Conservation (phyloP, 2,329 filamentous ascomycete genomes). For the Phialophora tarda region DNA sequence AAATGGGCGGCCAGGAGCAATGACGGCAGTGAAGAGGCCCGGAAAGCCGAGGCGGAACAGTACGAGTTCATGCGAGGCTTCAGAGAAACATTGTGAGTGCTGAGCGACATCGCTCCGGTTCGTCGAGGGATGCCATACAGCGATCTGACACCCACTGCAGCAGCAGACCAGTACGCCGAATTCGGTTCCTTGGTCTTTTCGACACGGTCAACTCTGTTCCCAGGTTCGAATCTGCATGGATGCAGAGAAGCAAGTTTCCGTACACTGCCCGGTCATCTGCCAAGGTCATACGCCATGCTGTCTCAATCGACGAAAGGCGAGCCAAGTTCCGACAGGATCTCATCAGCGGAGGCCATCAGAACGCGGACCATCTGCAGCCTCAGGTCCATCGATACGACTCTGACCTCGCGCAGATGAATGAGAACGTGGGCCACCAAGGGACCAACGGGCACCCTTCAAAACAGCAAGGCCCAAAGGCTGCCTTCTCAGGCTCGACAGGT, state of each 20-base stretch:
- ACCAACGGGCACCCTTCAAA: neutral
- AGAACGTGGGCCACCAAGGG: constrained; percentile 15
- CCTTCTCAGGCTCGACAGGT: neutral
- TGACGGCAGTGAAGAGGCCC: constrained; percentile 48
- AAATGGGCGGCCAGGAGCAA: constrained; percentile 64
- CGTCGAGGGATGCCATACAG: neutral
- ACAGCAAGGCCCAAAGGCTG: constrained; percentile 6
- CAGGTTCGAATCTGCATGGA: constrained; percentile 71
- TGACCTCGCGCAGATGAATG: constrained; percentile 21
- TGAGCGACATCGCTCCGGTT: neutral
- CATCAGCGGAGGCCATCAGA: constrained; percentile 51
- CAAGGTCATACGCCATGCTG: constrained; percentile 62
- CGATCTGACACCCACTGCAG: constrained; percentile 14
- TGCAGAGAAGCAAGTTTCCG: constrained; percentile 78
- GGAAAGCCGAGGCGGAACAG: constrained; percentile 63
- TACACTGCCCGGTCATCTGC: constrained; percentile 61
- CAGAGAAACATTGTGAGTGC: constrained; percentile 71
- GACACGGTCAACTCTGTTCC: constrained; percentile 83
- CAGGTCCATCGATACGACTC: constrained; percentile 28
- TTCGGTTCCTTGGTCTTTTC: constrained; percentile 78
- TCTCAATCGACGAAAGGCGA: constrained; percentile 63
- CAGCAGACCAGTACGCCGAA: constrained; percentile 70
- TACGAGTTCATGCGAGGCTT: constrained; percentile 79
- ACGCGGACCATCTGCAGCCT: constrained; percentile 9
- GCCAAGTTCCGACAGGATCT: constrained; percentile 65